Conservation (phyloP, 1,284 basidiomycete species). For the Ustilago cynodontis region DNA sequence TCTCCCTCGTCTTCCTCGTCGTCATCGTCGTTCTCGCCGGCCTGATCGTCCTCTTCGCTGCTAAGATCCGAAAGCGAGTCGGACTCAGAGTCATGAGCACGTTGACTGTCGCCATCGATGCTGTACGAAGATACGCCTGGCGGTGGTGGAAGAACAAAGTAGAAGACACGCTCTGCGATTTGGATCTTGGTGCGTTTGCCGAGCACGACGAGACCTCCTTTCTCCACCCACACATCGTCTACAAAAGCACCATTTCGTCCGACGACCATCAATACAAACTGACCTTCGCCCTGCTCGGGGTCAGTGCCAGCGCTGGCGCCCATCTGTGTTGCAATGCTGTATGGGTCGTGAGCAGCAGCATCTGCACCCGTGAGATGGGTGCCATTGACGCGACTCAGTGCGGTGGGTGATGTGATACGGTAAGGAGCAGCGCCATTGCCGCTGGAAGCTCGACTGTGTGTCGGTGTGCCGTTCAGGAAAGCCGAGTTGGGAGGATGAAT, state of each 20-base stretch:
- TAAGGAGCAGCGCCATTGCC: slow-evolving; percentile 34
- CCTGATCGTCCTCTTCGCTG: slow-evolving; percentile 46
- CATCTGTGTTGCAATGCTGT: slow-evolving; percentile 23
- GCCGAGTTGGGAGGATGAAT: slow-evolving; percentile 38
- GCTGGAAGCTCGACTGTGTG: slow-evolving; percentile 34
- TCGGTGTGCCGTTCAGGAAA: slow-evolving; percentile 33
- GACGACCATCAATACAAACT: slow-evolving; percentile 88
- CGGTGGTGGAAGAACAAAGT: slow-evolving; percentile 84
- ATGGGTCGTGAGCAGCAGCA: slow-evolving; percentile 29
- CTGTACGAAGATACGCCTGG: slow-evolving; percentile 29
- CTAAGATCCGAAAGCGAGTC: slow-evolving; percentile 54
- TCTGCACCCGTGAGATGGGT: slow-evolving; percentile 23
- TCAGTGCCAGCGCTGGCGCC: slow-evolving; percentile 25
- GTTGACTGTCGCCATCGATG: slow-evolving; percentile 34
- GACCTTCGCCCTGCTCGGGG: slow-evolving; percentile 73
- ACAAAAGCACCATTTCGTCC: slow-evolving; percentile 98
- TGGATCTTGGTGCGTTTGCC: slow-evolving; percentile 87
- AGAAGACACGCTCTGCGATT: slow-evolving; percentile 96
- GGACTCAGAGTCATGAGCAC: slow-evolving; percentile 41
- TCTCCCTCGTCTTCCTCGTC: slow-evolving; percentile 31
- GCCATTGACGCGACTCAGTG: slow-evolving; percentile 46
- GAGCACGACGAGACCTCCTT: slow-evolving; percentile 80
- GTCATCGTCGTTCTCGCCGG: slow-evolving; percentile 23
- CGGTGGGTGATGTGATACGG: slow-evolving; percentile 47
- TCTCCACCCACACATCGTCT: slow-evolving; percentile 92